Conservation (phyloP, 2,329 filamentous ascomycete genomes). For the Paecilomyces dactylethromorphus region DNA sequence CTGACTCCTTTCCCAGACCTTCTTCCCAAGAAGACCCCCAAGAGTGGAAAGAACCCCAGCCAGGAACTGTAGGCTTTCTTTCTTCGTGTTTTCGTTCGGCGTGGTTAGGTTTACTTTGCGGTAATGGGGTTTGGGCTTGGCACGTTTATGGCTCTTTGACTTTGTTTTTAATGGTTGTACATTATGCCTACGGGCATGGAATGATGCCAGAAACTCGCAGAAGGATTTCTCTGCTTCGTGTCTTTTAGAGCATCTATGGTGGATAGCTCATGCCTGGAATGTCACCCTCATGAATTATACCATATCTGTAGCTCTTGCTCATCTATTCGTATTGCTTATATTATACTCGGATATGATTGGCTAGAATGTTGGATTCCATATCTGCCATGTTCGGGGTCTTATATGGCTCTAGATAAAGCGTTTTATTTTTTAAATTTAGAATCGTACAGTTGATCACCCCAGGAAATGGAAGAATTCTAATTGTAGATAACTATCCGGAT, state of each 20-base stretch:
- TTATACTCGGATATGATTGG: too few relatives aligned
- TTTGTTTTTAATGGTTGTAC: conserved; percentile 53
- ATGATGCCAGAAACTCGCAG: conserved; percentile 34
- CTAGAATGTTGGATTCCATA: too few relatives aligned
- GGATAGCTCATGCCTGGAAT: conserved; percentile 1
- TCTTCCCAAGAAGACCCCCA: conserved; percentile 97
- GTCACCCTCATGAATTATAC: background rate
- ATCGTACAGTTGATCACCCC: too few relatives aligned
- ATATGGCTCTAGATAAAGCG: too few relatives aligned
- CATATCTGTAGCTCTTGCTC: background rate
- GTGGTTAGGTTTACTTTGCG: conserved; percentile 63
- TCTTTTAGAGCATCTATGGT: conserved; percentile 4
- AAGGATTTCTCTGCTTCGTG: conserved; percentile 14
- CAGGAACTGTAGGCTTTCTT: conserved; percentile 78
- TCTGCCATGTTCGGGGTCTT: too few relatives aligned
- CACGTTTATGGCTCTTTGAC: conserved; percentile 50
- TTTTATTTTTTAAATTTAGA: too few relatives aligned
- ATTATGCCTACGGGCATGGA: conserved; percentile 54
- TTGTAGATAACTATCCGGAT: background rate
- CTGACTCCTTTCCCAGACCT: conserved; percentile 63
- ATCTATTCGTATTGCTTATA: background rate
- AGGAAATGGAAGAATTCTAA: background rate
- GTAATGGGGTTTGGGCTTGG: conserved; percentile 66
- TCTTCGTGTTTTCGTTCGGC: conserved; percentile 63
- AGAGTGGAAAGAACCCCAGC: conserved; percentile 85